Conservation (phyloP, 2,329 filamentous ascomycete species). For the Scleromitrula shiraiana region DNA sequence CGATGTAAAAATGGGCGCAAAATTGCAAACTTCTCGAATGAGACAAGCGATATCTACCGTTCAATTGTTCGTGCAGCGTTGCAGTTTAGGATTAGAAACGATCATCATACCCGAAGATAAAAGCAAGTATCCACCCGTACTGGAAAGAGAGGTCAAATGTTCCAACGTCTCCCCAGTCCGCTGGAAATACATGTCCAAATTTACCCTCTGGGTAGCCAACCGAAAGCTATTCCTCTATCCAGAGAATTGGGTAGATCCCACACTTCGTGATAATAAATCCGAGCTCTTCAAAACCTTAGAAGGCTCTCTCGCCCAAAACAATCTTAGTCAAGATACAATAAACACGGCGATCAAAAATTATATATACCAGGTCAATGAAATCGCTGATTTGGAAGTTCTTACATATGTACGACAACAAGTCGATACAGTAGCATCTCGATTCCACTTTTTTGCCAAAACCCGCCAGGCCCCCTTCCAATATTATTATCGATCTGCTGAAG, state of each 20-base stretch:
- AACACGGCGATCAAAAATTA: background rate
- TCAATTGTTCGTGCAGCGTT: conserved; percentile 29
- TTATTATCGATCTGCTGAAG: background rate
- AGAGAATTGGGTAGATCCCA: conserved; percentile 30
- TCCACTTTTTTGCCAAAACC: background rate
- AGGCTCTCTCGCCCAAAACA: background rate
- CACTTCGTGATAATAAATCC: conserved; percentile 30
- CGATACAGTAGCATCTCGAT: background rate
- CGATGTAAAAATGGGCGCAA: conserved; percentile 28
- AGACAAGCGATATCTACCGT: conserved; percentile 29
- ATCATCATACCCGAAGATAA: too few relatives aligned
- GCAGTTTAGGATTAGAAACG: conserved; percentile 27
- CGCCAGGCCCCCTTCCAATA: background rate
- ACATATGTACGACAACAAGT: background rate
- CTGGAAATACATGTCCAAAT: conserved; percentile 27
- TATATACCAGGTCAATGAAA: background rate
- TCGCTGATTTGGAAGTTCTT: background rate
- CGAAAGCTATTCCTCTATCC: conserved; percentile 29
- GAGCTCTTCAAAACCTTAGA: conserved; percentile 22
- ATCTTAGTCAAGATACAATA: background rate
- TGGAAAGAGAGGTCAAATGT: background rate
- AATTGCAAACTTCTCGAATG: conserved; percentile 27
- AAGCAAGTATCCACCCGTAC: background rate
- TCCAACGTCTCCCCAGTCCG: too few relatives aligned
- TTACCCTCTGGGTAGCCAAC: conserved; percentile 28